Evolutionary conservation across 768 basidiomycete species (phyloP).

Genomic region (Boletus edulis): DNA sequence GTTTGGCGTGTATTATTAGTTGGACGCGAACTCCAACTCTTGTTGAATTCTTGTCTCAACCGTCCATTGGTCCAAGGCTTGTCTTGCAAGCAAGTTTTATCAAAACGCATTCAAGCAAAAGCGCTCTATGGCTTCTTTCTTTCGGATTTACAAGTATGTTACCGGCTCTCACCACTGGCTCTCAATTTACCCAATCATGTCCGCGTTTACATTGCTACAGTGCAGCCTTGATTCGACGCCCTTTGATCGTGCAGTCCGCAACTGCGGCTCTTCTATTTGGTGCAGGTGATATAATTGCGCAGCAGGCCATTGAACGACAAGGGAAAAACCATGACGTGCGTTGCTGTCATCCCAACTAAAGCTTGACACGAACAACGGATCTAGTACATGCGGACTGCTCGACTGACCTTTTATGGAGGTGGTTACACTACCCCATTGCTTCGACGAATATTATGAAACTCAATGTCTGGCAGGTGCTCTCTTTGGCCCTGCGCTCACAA

Average conservation of each 20-base stretch:
- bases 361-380: background rate
- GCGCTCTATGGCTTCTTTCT: conserved; percentile 40
- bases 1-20: background rate
- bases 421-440: background rate
- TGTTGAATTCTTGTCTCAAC: background rate
- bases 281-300: conserved; percentile 77
- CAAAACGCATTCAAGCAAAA: background rate
- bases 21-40: background rate
- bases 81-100: background rate
- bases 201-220: conserved; percentile 32
- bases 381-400: conserved; percentile 58
- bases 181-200: conserved; percentile 9
- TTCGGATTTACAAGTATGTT: conserved; percentile 44
- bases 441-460: background rate
- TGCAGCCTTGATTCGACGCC: conserved; percentile 56
- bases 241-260: conserved; percentile 59
- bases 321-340: conserved; percentile 76
- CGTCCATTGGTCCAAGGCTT: background rate
- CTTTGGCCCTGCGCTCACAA: conserved; percentile 80
- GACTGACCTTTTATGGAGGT: conserved; percentile 76
- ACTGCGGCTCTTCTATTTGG: conserved; percentile 72
- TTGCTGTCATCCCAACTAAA: conserved; percentile 2
- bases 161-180: background rate
- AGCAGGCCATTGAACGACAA: conserved; percentile 76
- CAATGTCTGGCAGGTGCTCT: conserved; percentile 45